phyloP scores from a whole-genome alignment of 2,329 filamentous ascomycete species.

The Rhytidhysteron rufulum region DNA sequence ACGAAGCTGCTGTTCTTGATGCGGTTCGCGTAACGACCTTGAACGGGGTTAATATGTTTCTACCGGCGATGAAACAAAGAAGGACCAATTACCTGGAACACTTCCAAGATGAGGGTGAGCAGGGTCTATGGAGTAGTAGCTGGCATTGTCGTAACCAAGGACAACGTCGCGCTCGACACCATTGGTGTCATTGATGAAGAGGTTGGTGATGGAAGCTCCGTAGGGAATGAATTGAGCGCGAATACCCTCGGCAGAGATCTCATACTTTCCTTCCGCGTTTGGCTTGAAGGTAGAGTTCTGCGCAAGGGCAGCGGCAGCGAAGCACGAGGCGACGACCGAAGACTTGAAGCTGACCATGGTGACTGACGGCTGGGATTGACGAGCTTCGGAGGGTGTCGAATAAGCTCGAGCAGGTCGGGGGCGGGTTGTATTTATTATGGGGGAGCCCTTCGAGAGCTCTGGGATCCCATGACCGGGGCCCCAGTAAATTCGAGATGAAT shows the following conservation, averaged over 20 bases:
- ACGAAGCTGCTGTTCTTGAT: slow-evolving; percentile 73
- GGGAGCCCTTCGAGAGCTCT: slow-evolving; percentile 6
- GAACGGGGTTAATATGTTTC: slow-evolving; percentile 3
- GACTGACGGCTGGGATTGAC: slow-evolving; percentile 4
- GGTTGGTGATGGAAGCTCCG: slow-evolving; percentile 68
- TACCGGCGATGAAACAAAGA: neutral
- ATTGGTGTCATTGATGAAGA: slow-evolving; percentile 66
- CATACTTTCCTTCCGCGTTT: slow-evolving; percentile 59
- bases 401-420: slow-evolving; percentile 4
- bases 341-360: slow-evolving; percentile 16
- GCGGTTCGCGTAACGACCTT: slow-evolving; percentile 69
- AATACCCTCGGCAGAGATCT: slow-evolving; percentile 64
- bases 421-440: slow-evolving; percentile 10
- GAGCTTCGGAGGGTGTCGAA: slow-evolving; percentile 10
- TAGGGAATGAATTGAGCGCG: slow-evolving; percentile 69
- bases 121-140: slow-evolving; percentile 61
- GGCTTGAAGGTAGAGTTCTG: slow-evolving; percentile 25
- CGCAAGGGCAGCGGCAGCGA: slow-evolving; percentile 23
- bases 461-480: slow-evolving; percentile 17
- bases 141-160: slow-evolving; percentile 71
- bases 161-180: slow-evolving; percentile 69
- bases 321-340: slow-evolving; percentile 16
- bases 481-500: slow-evolving; percentile 9
- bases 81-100: slow-evolving; percentile 56
- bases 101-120: slow-evolving; percentile 69